Evolutionary conservation across 1,284 basidiomycete genomes (phyloP), one percentile per base, ranked within the genome.

Genomic region (Pascua sp.): DNA sequence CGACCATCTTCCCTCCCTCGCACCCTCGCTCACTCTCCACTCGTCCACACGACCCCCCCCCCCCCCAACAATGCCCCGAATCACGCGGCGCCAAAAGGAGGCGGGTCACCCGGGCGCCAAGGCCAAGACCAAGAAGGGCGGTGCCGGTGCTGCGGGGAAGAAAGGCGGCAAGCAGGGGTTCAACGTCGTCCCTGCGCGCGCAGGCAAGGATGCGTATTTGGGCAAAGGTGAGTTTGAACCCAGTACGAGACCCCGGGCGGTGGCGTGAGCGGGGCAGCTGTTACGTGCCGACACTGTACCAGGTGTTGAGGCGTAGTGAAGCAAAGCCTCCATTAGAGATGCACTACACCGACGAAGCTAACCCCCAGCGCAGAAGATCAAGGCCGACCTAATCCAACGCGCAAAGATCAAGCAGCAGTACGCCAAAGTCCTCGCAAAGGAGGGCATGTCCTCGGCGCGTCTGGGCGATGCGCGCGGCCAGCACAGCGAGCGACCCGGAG

Each of bases 321-420:
- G n/a, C n/a, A n/a, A n/a, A n/a, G n/a, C n/a, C n/a, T n/a, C n/a
- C n/a, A n/a, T n/a, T n/a, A n/a, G n/a, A n/a, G n/a, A n/a, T n/a
- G n/a, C n/a, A n/a, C n/a, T n/a, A n/a, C n/a, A n/a, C n/a, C n/a
- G n/a, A 15, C 15, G 32, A 11, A 15, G 47, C 49, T 53, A 12
- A 53, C 51, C 3, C 11, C 12, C 68, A 79, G 80, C 79, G 32
- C 77, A 80, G 52, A 80, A 80, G 63, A 78, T 80, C 68, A 81
- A 82, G 63, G 77, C 78, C 16, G 77, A 78, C 39, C 68, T 82
- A 51, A 81, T 82, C 59, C 70, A 77, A 62, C 78, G 80, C 49
- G 80, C 81, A 40, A 80, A 80, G 65, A 71, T 80, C 54, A 82
- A 82, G 70, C 77, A 79, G 63, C 70, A 72, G 16, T 82, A 77